Conservation (phyloP, 2,329 filamentous ascomycete genomes). For the Verticillium nubilum region DNA sequence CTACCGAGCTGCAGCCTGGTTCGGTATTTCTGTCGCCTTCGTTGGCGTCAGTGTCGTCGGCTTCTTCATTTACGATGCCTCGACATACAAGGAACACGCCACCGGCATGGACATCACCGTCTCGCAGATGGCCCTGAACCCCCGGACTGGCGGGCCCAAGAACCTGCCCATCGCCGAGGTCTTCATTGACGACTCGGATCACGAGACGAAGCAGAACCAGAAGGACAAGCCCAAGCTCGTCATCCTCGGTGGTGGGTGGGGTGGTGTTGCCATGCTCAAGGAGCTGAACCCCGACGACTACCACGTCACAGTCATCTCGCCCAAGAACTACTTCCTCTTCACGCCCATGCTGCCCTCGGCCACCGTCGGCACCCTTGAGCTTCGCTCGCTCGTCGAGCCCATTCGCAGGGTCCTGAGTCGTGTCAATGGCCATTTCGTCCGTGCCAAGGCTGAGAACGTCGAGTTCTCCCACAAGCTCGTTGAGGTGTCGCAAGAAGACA, state of each 20-base stretch:
- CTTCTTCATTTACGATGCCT: conserved; percentile 93
- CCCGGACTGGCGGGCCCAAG: conserved; percentile 82
- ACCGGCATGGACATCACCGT: conserved; percentile 70
- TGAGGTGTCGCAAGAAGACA: conserved; percentile 71
- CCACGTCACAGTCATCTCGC: conserved; percentile 91
- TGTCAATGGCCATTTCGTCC: conserved; percentile 83
- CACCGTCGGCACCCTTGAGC: conserved; percentile 89
- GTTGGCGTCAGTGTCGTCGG: conserved; percentile 64
- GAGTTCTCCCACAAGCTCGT: conserved; percentile 89
- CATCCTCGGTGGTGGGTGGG: conserved; percentile 92
- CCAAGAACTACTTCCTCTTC: conserved; percentile 95
- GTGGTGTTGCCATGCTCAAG: conserved; percentile 86
- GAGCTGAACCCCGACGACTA: conserved; percentile 86
- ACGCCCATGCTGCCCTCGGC: conserved; percentile 97
- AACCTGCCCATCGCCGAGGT: conserved; percentile 88
- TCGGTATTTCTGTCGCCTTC: conserved; percentile 72
- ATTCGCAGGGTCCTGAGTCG: conserved; percentile 76
- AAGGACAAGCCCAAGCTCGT: conserved; percentile 92
- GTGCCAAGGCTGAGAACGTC: conserved; percentile 79
- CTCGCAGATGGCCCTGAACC: conserved; percentile 76
- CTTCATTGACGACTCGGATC: conserved; percentile 85
- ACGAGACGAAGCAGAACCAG: conserved; percentile 58
- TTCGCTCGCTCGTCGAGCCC: conserved; percentile 88
- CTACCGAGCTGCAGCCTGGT: conserved; percentile 63
- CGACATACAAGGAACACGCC: conserved; percentile 74